Base-by-base conservation (phyloP, 768 basidiomycete genomes). In the Suillus paluster region DNA sequence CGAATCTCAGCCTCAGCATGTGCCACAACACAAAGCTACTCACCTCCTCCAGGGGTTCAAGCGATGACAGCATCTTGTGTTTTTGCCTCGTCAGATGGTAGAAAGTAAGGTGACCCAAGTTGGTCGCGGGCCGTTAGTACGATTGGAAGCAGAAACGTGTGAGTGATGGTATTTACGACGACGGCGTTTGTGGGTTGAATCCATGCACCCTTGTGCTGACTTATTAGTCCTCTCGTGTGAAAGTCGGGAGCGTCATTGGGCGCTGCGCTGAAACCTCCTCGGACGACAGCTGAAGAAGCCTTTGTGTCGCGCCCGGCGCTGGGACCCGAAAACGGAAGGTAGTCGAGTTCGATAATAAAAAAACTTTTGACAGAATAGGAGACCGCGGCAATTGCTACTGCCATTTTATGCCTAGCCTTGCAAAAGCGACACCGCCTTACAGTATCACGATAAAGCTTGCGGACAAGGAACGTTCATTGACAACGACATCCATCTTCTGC, bases 1-100 rank as follows among this genome's bases (percentile, higher is more conserved):
- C 11, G 12, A 14, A 50, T n/a, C n/a, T 50, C 11, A 50, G 2
- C 44, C 27, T 10, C 9, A 38, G 58, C 23, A 34, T 46, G 59
- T 10, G 41, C 49, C 42, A 36, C 57, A 38, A 38, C 34, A 17
- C 23, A 12, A 9, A 52, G 15, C 39, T 17, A 62, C 73, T 4
- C 17, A 75, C 73, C 67, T 71, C 73, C 61, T 75, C 73, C 21
- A 75, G 66, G n/a, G 65, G 64, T 23, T 69, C 73, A 14, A 75
- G 61, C 8, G 71, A 66, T 34, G 33, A 49, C 25, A 61, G 53
- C 73, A 73, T 76, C 52, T 42, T 45, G 54, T 45, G 15, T 14
- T 23, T 19, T 44, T 57, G n/a, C 14, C 12, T 38, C 38, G 39
- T 48, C 54, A 9, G 15, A 53, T 53, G 21, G 48, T 34, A 14